Conservation (phyloP, 164 flowering plant species). For the Platanus orientalis region DNA sequence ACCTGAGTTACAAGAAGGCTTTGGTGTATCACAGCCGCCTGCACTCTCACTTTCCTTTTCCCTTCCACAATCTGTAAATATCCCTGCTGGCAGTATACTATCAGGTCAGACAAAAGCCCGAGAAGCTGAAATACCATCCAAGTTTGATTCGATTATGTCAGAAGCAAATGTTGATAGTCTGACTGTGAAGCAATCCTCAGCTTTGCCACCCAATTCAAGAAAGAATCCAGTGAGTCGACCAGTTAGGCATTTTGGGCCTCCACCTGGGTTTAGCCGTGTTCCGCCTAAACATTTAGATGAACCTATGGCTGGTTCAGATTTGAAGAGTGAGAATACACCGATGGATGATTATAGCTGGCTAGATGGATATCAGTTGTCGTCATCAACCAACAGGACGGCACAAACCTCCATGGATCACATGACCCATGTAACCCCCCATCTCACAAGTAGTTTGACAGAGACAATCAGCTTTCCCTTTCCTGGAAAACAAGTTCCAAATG, state of each 20-base stretch:
- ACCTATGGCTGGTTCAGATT: constrained; percentile 21
- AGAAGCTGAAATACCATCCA: constrained; percentile 43
- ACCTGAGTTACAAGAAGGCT: constrained; percentile 29
- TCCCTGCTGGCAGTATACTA: constrained; percentile 16
- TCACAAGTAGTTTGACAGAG: constrained; percentile 33
- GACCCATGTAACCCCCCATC: constrained; percentile 19
- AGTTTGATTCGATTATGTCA: constrained; percentile 34
- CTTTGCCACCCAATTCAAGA: constrained; percentile 25
- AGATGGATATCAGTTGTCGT: constrained; percentile 70
- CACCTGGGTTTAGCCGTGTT: constrained; percentile 74
- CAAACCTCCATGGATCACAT: constrained; percentile 27
- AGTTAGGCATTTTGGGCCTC: constrained; percentile 81
- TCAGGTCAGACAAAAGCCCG: constrained; percentile 22
- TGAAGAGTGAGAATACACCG: constrained; percentile 34
- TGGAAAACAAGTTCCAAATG: constrained; percentile 62
- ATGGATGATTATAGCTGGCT: constrained; percentile 89
- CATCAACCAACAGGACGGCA: constrained; percentile 29
- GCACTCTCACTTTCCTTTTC: constrained; percentile 28
- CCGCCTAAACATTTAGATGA: constrained; percentile 45
- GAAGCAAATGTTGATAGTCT: constrained; percentile 27
- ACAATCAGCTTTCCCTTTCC: constrained; percentile 72
- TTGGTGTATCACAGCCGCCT: constrained; percentile 25
- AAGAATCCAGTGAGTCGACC: constrained; percentile 84
- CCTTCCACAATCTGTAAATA: constrained; percentile 28
- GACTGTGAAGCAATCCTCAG: constrained; percentile 27